phyloP scores from a whole-genome alignment of 768 basidiomycete species.

The Tulasnella sp. region DNA sequence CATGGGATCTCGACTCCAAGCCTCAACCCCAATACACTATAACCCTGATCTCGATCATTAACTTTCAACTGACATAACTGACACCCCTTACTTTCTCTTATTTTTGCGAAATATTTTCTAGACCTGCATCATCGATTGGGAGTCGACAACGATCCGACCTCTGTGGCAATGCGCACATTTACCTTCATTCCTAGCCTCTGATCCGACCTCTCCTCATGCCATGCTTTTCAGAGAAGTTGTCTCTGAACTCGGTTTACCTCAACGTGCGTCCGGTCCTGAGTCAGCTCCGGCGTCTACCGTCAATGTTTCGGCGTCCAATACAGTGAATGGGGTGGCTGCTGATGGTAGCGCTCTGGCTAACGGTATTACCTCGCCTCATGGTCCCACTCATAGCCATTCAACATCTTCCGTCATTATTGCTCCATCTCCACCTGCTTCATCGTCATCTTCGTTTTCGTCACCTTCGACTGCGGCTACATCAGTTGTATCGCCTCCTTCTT shows the following conservation, averaged over 20 bases:
- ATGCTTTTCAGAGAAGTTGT: conserved; percentile 9
- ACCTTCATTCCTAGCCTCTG: conserved; percentile 66
- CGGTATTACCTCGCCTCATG: conserved; percentile 1
- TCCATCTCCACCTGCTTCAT: not conserved
- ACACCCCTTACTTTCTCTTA: no score
- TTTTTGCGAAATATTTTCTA: no score
- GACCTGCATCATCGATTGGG: conserved; percentile 86
- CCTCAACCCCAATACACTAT: no score
- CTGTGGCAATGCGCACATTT: conserved; percentile 77
- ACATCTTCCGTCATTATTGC: not conserved
- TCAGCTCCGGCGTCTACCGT: no score
- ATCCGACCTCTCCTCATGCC: conserved; percentile 6
- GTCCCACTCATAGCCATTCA: not conserved
- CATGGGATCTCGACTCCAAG: no score
- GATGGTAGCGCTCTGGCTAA: not conserved
- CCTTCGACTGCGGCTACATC: no score
- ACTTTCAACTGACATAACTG: no score
- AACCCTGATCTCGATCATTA: no score
- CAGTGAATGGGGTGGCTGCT: not conserved
- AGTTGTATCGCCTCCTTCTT: no score
- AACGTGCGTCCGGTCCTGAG: no score
- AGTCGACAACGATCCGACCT: conserved; percentile 77
- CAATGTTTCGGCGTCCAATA: not conserved
- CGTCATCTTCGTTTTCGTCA: not conserved
- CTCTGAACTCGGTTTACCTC: not conserved